These are phyloP conservation scores for Pythium brachiatum DNA, from an alignment of 352 stramenopile genomes.

Conservation along the genomic window DNA sequence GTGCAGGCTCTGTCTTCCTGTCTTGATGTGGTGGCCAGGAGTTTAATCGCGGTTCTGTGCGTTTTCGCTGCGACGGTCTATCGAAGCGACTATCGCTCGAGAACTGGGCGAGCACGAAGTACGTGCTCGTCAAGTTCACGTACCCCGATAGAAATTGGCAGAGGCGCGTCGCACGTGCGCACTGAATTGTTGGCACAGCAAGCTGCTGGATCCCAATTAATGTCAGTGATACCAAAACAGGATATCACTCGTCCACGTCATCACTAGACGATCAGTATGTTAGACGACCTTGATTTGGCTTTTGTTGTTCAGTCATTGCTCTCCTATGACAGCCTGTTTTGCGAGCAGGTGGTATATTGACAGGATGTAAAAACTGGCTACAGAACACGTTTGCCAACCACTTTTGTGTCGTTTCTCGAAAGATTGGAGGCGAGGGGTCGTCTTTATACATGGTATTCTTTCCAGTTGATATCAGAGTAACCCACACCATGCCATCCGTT, in stretches of 20 bases:
- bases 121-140: too few species aligned
- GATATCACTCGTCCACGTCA: too few species aligned
- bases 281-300: neutral
- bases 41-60: neutral
- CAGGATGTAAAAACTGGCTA: conserved; percentile 6
- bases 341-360: conserved; percentile 2
- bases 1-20: too few species aligned
- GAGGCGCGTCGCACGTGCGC: conserved; percentile 1
- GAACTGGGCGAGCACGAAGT: neutral
- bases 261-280: too few species aligned
- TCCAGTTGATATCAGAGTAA: neutral
- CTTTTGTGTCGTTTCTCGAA: conserved; percentile 3
- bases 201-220: neutral
- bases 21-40: neutral
- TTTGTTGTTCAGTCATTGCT: neutral
- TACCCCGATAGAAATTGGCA: neutral
- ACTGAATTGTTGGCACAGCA: neutral
- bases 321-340: neutral
- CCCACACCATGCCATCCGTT: conserved; percentile 10
- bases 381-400: neutral
- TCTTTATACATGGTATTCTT: neutral
- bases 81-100: neutral
- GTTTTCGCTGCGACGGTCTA: neutral
- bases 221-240: neutral
- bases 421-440: conserved; percentile 5